Evolutionary conservation across 352 stramenopile species (phyloP), one percentile per base, ranked within the genome.

Genomic region (Phytophthora fragariae): DNA sequence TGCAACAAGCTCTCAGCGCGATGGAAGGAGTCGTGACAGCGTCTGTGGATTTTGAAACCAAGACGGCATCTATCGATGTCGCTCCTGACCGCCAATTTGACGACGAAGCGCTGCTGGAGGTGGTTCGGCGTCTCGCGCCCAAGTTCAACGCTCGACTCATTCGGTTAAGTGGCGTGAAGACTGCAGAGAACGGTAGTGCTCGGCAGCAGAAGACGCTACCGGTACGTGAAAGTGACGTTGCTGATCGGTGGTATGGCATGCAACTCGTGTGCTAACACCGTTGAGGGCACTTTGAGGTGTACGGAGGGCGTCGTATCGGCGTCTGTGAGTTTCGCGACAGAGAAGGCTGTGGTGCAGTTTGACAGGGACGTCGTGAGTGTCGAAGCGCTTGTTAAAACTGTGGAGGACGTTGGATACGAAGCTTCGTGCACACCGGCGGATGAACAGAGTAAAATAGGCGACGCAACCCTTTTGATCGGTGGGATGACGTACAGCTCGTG

Each of bases 401-500:
- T 98, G 19, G 86, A 97, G 68, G 77, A 68, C 19, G 27, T 72
- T 21, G 68, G 68, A 5, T 75, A 71, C 62, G 49, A 75, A 50
- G 68, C 68, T 37, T 66, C 62, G 11, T 67, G 41, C 52, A 71
- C 89, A 39, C 84, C 97, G 21, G 90, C 94, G 72, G 82, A 73
- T 27, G 81, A 77, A 57, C 80, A 90, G 61, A 81, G 71, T 44
- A 72, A 91, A n/a, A 67, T 85, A 47, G 75, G 65, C 6, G 75
- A 90, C n/a, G 82, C 71, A 0, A 81, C 84, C 27, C 62, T 95
- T 5, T 63, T 92, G 27, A 79, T 95, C 7, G 80, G 78, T 7
- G 92, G 92, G 3, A 98, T 98, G 92, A 97, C 92, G 14, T 98
- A 92, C 67, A 94, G 91, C 41, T 96, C 91, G 27, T 98, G 92